Base-by-base conservation (phyloP, 2,329 filamentous ascomycete species). In the Tolypocladium album region DNA sequence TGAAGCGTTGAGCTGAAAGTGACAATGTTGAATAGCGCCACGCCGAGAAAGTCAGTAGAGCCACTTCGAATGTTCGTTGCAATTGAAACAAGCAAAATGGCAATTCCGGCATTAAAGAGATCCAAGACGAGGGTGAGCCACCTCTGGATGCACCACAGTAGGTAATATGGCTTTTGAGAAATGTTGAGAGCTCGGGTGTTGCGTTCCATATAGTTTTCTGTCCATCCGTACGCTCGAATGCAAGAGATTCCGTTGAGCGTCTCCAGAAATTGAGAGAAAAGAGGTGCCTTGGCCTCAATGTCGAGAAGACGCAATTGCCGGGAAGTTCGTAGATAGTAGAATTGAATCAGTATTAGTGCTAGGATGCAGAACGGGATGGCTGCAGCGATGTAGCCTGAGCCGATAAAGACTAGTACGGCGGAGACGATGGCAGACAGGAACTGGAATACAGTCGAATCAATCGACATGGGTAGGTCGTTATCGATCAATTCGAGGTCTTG, bases 61-160 rank as follows among this genome's bases (percentile, higher is more conserved):
- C 52, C 69, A 50, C 59, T 42, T 12, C 62, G 61, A 11, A 81
- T 66, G 52, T 62, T 58, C 2, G 79, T 75, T 1, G 78, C 75
- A 2, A 81, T 65, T 5, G 60, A 69, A 12, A 82, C 75, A 2
- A 82, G 64, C 2, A 80, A 63, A 0, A 77, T 72, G 1, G 78
- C 78, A 39, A 83, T 70, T 1, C 66, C 75, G 0, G 78, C 75
- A 0, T 80, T 76, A 4, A 68, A 55, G 2, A 82, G 65, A 61
- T 82, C 78, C 12, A 83, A 65, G 1, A 79, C 76, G 2, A 82
- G 65, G 0, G 70, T 76, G 1, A 82, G 68, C 79, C 79, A 82
- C 31, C 76, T 70, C 61, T 82, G 80, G 17, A 82, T 76, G 24
- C 75, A 74, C 60, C 72, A 77, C 12, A 81, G 70, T 8, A 81